phyloP scores from a whole-genome alignment of 106 monocot species.

The Dactylorhiza incarnata region DNA sequence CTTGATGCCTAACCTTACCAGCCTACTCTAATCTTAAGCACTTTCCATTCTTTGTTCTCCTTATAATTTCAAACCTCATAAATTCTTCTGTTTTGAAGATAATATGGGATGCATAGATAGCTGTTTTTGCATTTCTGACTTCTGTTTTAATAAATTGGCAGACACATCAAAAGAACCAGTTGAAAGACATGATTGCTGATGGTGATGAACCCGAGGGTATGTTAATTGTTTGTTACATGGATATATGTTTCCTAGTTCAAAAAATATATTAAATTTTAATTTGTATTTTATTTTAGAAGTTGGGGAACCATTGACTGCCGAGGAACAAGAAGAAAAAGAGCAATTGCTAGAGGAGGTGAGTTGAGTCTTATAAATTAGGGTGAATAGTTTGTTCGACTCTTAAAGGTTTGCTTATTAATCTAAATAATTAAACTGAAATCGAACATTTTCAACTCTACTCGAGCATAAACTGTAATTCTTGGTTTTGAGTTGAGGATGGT shows the following conservation, averaged over 20 bases:
- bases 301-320: conserved; percentile 48
- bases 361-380: not conserved
- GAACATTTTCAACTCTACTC: too few species aligned
- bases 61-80: not conserved
- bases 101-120: not conserved
- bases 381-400: not conserved
- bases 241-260: not conserved
- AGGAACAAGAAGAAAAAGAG: conserved; percentile 65
- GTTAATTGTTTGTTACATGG: not conserved
- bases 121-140: not conserved
- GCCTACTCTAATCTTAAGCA: not conserved
- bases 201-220: conserved; percentile 42
- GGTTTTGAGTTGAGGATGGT: too few species aligned
- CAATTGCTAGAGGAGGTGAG: conserved; percentile 57
- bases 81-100: not conserved
- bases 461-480: too few species aligned
- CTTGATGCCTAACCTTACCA: not conserved
- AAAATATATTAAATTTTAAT: not conserved
- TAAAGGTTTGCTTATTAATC: too few species aligned
- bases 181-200: conserved; percentile 28
- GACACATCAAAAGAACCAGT: conserved; percentile 29
- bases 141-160: conserved; percentile 8
- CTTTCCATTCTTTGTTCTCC: not conserved
- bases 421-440: too few species aligned
- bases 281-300: conserved; percentile 26